phyloP scores from a whole-genome alignment of 2,329 filamentous ascomycete species.

The Neofusicoccum umdonicola region DNA sequence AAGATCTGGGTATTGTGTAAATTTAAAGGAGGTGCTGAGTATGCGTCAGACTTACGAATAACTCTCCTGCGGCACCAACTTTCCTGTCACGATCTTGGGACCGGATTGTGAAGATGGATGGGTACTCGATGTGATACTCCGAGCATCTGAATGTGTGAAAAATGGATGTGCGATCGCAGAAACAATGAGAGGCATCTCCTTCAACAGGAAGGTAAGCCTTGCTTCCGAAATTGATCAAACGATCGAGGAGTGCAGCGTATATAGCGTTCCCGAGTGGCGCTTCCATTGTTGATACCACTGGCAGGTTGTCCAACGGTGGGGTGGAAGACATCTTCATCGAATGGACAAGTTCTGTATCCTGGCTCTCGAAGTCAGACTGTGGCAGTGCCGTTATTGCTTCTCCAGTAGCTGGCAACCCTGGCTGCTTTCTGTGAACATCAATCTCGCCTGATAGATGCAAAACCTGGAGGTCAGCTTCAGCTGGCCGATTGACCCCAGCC shows the following conservation, averaged over 20 bases:
- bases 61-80: constrained; percentile 27
- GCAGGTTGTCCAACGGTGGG: too few species aligned
- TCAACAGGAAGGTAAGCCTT: not conserved
- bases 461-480: not conserved
- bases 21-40: constrained; percentile 19
- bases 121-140: not conserved
- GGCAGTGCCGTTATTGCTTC: too few species aligned
- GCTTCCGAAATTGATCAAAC: not conserved
- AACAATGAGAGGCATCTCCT: not conserved
- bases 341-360: too few species aligned
- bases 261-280: not conserved
- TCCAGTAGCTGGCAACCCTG: too few species aligned
- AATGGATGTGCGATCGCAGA: too few species aligned
- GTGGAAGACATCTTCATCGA: too few species aligned
- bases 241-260: not conserved
- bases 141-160: not conserved
- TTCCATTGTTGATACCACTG: not conserved
- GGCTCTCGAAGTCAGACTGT: too few species aligned
- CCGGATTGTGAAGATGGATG: not conserved
- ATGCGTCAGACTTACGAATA: constrained; percentile 22
- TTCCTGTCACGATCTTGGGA: constrained; percentile 18
- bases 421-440: not conserved
- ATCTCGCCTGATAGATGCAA: not conserved
- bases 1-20: constrained; percentile 37
- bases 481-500: not conserved